Conservation (phyloP, 805 yeast species). For the Candida montana region DNA sequence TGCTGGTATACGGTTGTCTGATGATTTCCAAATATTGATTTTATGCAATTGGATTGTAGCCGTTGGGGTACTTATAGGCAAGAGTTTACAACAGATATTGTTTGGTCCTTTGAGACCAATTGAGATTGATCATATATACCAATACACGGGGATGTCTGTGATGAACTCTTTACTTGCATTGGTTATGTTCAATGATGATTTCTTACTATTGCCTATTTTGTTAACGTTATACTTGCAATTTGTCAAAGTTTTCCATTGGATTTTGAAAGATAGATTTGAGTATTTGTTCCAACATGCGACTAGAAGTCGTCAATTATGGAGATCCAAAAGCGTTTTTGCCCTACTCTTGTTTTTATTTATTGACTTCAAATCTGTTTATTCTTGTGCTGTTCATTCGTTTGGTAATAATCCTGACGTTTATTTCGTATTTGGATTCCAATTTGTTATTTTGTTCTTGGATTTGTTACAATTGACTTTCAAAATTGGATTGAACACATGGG, state of each 20-base stretch:
- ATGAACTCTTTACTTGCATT: constrained; percentile 57
- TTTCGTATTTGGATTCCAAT: constrained; percentile 71
- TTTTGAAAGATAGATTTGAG: constrained; percentile 47
- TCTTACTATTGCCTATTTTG: constrained; percentile 37
- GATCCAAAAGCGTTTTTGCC: constrained; percentile 40
- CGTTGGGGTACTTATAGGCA: constrained; percentile 35
- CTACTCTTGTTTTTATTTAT: constrained; percentile 37
- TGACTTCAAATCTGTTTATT: constrained; percentile 49
- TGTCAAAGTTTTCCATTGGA: constrained; percentile 72
- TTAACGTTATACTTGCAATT: constrained; percentile 39
- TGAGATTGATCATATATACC: constrained; percentile 72
- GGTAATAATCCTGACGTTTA: constrained; percentile 46
- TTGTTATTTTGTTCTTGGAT: constrained; percentile 57
- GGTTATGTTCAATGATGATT: constrained; percentile 46
- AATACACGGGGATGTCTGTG: constrained; percentile 56
- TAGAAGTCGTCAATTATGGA: constrained; percentile 27
- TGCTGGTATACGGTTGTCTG: constrained; percentile 44
- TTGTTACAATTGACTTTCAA: constrained; percentile 42
- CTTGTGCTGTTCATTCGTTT: constrained; percentile 43
- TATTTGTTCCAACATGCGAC: constrained; percentile 40
- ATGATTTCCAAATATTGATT: constrained; percentile 41
- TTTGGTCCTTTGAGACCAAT: constrained; percentile 73
- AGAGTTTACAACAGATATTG: constrained; percentile 43
- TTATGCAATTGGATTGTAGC: constrained; percentile 41
- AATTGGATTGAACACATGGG: constrained; percentile 48